A percentile compares a stretch with the other conserved stretches of the same genome.
Conservation (phyloP, 768 basidiomycete genomes). For the Phaffia australis region DNA sequence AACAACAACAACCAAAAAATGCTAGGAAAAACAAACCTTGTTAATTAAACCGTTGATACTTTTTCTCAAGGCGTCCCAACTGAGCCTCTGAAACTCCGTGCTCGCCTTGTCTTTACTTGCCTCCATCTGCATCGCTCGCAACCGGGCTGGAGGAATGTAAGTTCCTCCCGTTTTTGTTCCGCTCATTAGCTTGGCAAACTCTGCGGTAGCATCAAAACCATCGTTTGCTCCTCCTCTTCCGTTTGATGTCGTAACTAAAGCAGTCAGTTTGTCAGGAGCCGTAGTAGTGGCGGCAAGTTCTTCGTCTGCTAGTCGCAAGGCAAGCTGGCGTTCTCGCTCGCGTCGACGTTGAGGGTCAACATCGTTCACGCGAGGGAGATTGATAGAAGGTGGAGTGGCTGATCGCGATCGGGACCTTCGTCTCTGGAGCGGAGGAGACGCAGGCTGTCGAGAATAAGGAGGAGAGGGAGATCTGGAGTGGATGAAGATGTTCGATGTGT, state of each 20-base stretch:
- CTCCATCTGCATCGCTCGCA: constrained; percentile 78
- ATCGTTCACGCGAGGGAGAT: constrained; percentile 51
- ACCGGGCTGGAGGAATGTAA: constrained; percentile 88
- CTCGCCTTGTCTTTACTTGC: constrained; percentile 71
- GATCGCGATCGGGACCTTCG: constrained; percentile 35
- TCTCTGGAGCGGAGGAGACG: constrained; percentile 35
- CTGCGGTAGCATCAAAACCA: constrained; percentile 60
- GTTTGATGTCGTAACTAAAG: constrained; percentile 30
- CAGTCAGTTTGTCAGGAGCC: constrained; percentile 41
- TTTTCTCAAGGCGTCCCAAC: constrained; percentile 96
- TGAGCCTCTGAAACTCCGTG: constrained; percentile 81
- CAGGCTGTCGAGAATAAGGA: constrained; percentile 33
- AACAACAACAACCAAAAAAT: not conserved
- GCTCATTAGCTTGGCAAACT: constrained; percentile 74
- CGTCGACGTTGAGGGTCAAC: constrained; percentile 64
- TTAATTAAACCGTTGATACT: constrained; percentile 99
- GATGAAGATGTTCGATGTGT: not conserved
- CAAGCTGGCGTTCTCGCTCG: constrained; percentile 68
- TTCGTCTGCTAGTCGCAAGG: constrained; percentile 56
- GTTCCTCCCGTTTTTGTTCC: constrained; percentile 62
- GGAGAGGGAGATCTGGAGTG: constrained; percentile 33
- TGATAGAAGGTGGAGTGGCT: constrained; percentile 31
- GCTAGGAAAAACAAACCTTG: constrained; percentile 43
- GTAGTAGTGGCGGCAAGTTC: constrained; percentile 48
- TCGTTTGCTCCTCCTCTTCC: constrained; percentile 40